phyloP scores from a whole-genome alignment of 129 eudicot species.

The Lactuca sativa region DNA sequence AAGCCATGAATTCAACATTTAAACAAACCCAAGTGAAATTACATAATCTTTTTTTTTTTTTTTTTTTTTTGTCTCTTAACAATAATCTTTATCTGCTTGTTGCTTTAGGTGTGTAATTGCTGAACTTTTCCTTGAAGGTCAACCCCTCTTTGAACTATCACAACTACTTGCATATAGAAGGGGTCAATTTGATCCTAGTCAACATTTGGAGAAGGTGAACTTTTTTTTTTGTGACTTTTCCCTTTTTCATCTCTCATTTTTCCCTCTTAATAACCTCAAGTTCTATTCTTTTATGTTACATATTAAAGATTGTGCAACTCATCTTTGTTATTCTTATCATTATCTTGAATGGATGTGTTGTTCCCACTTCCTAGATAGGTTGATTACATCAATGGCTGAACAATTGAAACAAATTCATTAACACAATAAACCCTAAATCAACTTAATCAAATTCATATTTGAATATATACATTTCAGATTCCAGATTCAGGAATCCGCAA shows the following conservation, averaged over 20 bases:
- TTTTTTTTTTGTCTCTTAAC: not conserved
- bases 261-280: not conserved
- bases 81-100: constrained; percentile 2
- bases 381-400: too few relatives aligned
- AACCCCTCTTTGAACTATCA: constrained; percentile 93
- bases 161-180: constrained; percentile 96
- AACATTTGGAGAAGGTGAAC: constrained; percentile 81
- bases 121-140: constrained; percentile 98
- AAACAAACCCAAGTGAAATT: not conserved
- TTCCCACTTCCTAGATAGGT: too few relatives aligned
- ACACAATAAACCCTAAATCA: not conserved
- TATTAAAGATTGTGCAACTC: not conserved
- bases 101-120: constrained; percentile 92
- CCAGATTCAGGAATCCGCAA: constrained; percentile 96
- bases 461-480: constrained; percentile 50
- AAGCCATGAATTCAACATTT: constrained; percentile 18
- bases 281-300: not conserved
- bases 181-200: constrained; percentile 96
- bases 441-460: too few relatives aligned
- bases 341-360: too few relatives aligned
- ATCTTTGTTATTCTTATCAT: too few relatives aligned
- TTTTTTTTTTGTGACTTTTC: constrained; percentile 12
- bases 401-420: not conserved
- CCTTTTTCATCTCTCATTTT: not conserved
- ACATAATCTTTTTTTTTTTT: not conserved